Conservation (phyloP, 768 basidiomycete species). For the Clitopilus hobsonii region DNA sequence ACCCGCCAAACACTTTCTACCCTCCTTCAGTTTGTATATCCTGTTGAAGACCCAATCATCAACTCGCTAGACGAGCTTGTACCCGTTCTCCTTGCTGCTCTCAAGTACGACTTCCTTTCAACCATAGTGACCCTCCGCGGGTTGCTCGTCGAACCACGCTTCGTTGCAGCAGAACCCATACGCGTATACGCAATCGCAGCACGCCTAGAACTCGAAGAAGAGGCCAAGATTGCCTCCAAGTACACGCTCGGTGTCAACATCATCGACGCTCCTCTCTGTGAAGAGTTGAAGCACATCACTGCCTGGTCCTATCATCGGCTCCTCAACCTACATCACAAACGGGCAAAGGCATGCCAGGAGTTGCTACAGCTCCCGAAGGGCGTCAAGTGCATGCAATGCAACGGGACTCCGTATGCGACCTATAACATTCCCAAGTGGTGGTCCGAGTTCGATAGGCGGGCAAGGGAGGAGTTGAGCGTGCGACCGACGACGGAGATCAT, state of each 20-base stretch:
- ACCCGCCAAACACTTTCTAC: constrained; percentile 34
- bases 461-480: constrained; percentile 49
- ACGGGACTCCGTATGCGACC: constrained; percentile 38
- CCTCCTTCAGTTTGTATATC: constrained; percentile 60
- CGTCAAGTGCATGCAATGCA: constrained; percentile 67
- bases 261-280: constrained; percentile 51
- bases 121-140: constrained; percentile 45
- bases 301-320: constrained; percentile 68
- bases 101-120: constrained; percentile 59
- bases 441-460: constrained; percentile 52
- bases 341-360: constrained; percentile 42
- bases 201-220: constrained; percentile 59
- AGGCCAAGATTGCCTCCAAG: constrained; percentile 55
- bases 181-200: constrained; percentile 72
- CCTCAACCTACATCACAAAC: constrained; percentile 52
- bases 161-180: constrained; percentile 42
- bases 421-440: constrained; percentile 65
- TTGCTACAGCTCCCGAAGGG: constrained; percentile 42
- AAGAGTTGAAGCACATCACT: constrained; percentile 61
- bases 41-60: constrained; percentile 49
- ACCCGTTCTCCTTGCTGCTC: constrained; percentile 44
- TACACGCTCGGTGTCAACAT: constrained; percentile 51
- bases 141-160: constrained; percentile 44
- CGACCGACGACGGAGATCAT: constrained; percentile 57
- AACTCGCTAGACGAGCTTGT: constrained; percentile 49